phyloP scores from a whole-genome alignment of 106 monocot genomes.

The Ottelia alismoides region DNA sequence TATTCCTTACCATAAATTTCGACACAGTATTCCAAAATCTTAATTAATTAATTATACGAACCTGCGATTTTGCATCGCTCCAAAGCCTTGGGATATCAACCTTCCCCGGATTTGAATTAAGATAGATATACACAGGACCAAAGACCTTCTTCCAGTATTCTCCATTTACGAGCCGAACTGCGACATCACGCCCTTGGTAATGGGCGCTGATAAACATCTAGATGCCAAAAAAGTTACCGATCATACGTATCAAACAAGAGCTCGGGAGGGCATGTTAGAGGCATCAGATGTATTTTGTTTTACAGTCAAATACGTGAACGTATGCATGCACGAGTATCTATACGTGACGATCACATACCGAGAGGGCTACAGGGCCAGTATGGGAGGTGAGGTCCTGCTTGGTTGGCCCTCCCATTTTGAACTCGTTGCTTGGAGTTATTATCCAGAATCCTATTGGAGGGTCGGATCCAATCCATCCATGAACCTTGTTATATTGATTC shows the following conservation, averaged over 20 bases:
- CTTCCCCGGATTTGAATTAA: slow-evolving; percentile 3
- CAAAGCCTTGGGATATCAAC: background rate
- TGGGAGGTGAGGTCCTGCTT: slow-evolving; percentile 16
- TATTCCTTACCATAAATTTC: background rate
- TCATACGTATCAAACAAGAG: background rate
- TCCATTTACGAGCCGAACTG: background rate
- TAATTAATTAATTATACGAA: background rate
- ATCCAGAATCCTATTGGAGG: slow-evolving; percentile 12
- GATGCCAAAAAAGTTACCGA: background rate
- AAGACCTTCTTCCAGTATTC: slow-evolving; percentile 24
- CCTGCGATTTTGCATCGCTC: slow-evolving; percentile 11
- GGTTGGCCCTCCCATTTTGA: slow-evolving; percentile 10
- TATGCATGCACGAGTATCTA: background rate
- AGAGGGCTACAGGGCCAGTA: slow-evolving; percentile 6
- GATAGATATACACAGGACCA: slow-evolving; percentile 13
- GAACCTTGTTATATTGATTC: slow-evolving; percentile 15
- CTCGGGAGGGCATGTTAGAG: background rate
- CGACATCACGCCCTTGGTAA: slow-evolving; percentile 4
- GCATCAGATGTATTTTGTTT: background rate
- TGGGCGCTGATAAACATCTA: slow-evolving; percentile 15
- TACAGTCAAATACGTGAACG: too few relatives aligned
- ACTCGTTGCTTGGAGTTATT: slow-evolving; percentile 8
- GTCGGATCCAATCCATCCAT: slow-evolving; percentile 10
- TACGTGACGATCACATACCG: background rate
- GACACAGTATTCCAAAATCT: background rate